Evolutionary conservation across 1,284 basidiomycete species (phyloP).

Genomic region (Tremellales sp.): DNA sequence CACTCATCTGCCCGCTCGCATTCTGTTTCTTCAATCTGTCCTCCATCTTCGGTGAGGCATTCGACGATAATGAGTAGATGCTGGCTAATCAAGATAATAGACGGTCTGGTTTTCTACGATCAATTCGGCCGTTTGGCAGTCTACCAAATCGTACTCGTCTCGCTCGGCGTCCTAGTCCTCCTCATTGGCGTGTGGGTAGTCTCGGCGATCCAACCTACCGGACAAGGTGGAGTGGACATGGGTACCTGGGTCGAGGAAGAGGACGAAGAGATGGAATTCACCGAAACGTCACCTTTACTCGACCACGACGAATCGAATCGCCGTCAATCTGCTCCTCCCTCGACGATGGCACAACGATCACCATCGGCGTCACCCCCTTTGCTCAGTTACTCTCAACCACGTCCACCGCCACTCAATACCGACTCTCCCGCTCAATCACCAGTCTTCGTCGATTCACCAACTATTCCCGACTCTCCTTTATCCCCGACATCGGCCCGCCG

Average conservation of each 20-base stretch:
- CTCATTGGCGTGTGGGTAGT: slow-evolving; percentile 89
- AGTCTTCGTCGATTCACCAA: slow-evolving; percentile 1
- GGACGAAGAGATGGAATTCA: slow-evolving; percentile 22
- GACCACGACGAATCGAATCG: slow-evolving; percentile 5
- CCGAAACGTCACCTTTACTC: slow-evolving; percentile 18
- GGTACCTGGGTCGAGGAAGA: slow-evolving; percentile 49
- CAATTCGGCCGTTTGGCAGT: slow-evolving; percentile 72
- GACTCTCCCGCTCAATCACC: not conserved
- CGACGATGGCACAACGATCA: too few relatives aligned
- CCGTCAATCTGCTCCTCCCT: slow-evolving; percentile 2
- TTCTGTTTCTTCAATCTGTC: slow-evolving; percentile 96
- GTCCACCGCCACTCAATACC: not conserved
- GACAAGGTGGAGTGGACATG: slow-evolving; percentile 45
- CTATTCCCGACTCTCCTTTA: slow-evolving; percentile 11
- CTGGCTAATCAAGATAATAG: too few relatives aligned
- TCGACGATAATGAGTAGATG: not conserved
- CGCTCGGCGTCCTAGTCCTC: slow-evolving; percentile 72
- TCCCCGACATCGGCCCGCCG: slow-evolving; percentile 21
- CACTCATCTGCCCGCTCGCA: slow-evolving; percentile 85
- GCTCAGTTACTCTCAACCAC: not conserved
- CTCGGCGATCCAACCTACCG: slow-evolving; percentile 46
- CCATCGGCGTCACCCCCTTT: not conserved
- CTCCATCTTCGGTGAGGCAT: slow-evolving; percentile 61
- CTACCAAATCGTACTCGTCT: slow-evolving; percentile 68
- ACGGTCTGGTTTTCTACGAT: slow-evolving; percentile 82